phyloP scores from a whole-genome alignment of 148 eudicot species.

The Fagopyrum tataricum region DNA sequence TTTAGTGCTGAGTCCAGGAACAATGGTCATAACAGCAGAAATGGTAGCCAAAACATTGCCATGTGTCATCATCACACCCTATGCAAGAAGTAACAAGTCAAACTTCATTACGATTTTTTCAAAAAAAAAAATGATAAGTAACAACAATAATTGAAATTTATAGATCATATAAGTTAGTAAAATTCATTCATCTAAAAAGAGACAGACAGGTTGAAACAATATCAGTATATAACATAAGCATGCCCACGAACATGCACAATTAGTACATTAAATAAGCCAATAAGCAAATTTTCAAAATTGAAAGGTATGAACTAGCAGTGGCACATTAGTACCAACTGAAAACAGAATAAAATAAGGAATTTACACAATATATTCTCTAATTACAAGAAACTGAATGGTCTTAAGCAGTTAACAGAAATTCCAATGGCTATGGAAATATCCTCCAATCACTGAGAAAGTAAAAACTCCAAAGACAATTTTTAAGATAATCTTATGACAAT shows the following conservation, averaged over 20 bases:
- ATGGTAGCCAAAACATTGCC: constrained; percentile 84
- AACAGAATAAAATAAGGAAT: too few relatives aligned
- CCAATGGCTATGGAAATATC: neutral
- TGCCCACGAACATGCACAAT: neutral
- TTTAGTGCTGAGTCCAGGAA: constrained; percentile 59
- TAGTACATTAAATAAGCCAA: neutral
- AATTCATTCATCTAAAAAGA: neutral
- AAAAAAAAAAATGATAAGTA: neutral
- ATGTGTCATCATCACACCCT: constrained; percentile 99
- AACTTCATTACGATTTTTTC: neutral
- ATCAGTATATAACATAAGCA: neutral
- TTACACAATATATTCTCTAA: neutral
- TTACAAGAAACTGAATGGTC: neutral
- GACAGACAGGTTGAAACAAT: neutral
- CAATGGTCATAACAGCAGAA: constrained; percentile 86
- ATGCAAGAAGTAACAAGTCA: constrained; percentile 24
- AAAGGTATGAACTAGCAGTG: too few relatives aligned
- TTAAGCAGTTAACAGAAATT: neutral
- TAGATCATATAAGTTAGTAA: neutral
- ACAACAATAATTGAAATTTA: neutral
- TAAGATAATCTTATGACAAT: neutral
- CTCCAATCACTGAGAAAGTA: neutral
- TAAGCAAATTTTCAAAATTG: too few relatives aligned
- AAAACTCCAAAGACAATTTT: neutral
- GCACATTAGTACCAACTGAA: neutral